phyloP scores from a whole-genome alignment of 331 rosid species.

The Ulmus americana region DNA sequence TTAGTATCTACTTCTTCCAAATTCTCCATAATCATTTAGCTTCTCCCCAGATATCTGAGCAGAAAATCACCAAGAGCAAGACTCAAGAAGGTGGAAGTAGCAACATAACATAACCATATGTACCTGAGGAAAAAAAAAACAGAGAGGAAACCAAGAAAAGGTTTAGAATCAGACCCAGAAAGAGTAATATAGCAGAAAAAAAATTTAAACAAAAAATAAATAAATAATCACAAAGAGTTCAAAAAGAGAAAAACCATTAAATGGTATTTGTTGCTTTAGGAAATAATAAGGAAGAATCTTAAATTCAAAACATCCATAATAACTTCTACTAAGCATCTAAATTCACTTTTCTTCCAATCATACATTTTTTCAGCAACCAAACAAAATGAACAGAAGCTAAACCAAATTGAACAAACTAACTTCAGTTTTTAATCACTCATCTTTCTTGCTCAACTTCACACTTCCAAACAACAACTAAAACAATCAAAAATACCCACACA shows the following conservation, averaged over 20 bases:
- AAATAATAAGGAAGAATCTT: slow-evolving; percentile 7
- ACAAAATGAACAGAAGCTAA: slow-evolving; percentile 20
- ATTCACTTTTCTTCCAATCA: background rate
- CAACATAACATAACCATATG: background rate
- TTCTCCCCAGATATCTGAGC: slow-evolving; percentile 1
- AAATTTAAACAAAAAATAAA: background rate
- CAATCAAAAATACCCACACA: background rate
- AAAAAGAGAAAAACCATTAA: background rate
- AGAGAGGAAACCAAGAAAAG: background rate
- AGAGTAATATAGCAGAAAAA: background rate
- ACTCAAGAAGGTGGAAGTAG: background rate
- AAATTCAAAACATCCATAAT: background rate
- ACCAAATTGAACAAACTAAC: slow-evolving; percentile 15
- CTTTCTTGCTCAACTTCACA: background rate
- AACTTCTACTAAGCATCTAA: background rate
- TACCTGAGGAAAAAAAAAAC: background rate
- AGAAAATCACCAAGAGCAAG: slow-evolving; percentile 10
- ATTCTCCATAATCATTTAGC: slow-evolving; percentile 24
- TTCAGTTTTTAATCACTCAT: background rate
- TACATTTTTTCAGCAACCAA: slow-evolving; percentile 16
- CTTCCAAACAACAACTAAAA: background rate
- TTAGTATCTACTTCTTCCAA: slow-evolving; percentile 14
- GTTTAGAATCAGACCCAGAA: background rate
- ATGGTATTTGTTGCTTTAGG: background rate
- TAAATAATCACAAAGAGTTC: background rate